Base-by-base conservation (phyloP, 768 basidiomycete genomes). In the Xerocomellus amylosporus region DNA sequence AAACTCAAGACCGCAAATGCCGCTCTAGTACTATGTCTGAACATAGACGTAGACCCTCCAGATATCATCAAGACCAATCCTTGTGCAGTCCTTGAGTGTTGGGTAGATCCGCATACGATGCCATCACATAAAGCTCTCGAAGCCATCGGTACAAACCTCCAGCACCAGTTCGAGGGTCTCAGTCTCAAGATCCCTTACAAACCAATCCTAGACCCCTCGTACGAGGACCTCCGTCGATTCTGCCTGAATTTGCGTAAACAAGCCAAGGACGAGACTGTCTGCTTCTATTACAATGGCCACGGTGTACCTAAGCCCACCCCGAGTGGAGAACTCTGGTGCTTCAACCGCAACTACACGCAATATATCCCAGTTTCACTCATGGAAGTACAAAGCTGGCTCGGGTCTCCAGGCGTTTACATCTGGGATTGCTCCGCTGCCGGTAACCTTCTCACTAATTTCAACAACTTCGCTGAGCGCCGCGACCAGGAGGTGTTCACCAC, bases 361-460 rank as follows among this genome's bases (percentile, higher is more conserved):
- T 99, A 99, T 67, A 98, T 98, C 55, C 97, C 97, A 0, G 90
- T 98, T 12, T 94, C 93, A 17, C 77, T 99, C 40, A 88, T 88
- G 70, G 97, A 99, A 62, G 79, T 99, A 15, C 95, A 98, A 68
- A 82, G 77, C 19, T 98, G 94, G 93, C 75, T 98, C 5, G 93
- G 93, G 7, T 90, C 93, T 1, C 97, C 97, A 1, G 92, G 90
- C 30, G 92, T 98, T 28, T 98, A 95, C 69, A 92, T 99, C 50
- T 99, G 97, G 97, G 97, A 99, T 67, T 98, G 95, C 69, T 95
- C 93, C 2, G 91, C 92, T n/a, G 96, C 97, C 2, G 97, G 97
- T 1, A 85, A 98, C 71, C 84, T 98, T 40, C 75, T 98, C 30
- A 80, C 82, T 49, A 98, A 97, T 72, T 97, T 96, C 72, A 90